Conservation (phyloP, 176 grass and related monocot genomes). For the Calamus simplicifolius region DNA sequence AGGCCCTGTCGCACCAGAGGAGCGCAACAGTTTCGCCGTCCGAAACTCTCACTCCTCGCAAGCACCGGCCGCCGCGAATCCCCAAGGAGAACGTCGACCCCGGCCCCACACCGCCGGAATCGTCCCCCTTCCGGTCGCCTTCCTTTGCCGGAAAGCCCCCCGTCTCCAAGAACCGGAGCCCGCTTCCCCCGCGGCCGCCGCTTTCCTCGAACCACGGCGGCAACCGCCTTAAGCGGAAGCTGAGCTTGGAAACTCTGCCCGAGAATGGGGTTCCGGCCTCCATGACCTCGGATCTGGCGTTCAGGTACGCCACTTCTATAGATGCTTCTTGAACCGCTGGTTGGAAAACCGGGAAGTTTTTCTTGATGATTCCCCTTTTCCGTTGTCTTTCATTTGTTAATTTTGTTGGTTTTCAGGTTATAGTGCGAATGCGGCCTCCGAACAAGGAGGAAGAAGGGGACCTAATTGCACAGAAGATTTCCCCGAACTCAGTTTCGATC, state of each 20-base stretch:
- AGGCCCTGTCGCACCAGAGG: conserved; percentile 9
- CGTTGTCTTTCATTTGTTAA: not conserved
- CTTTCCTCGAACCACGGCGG: conserved; percentile 10
- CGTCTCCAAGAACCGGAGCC: conserved; percentile 37
- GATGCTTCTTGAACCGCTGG: too few species aligned
- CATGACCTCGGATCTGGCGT: conserved; percentile 37
- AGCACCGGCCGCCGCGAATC: conserved; percentile 12
- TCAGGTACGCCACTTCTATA: conserved; percentile 18
- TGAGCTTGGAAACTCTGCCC: conserved; percentile 20
- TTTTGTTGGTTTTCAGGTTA: conserved; percentile 13
- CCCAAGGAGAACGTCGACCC: conserved; percentile 30
- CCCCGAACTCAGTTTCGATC: conserved; percentile 12
- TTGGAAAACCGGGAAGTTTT: too few species aligned
- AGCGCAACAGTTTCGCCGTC: conserved; percentile 10
- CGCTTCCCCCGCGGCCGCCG: conserved; percentile 27
- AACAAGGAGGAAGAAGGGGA: conserved; percentile 13
- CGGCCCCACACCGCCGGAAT: conserved; percentile 2
- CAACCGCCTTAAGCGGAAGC: conserved; percentile 71
- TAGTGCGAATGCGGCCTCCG: conserved; percentile 21
- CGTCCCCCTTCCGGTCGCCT: conserved; percentile 42
- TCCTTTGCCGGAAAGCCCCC: conserved; percentile 23
- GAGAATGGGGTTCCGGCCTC: conserved; percentile 17
- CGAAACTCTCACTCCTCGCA: conserved; percentile 16
- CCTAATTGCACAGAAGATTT: conserved; percentile 16
- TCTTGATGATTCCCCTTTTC: not conserved